Base-by-base conservation (phyloP, 2,329 filamentous ascomycete species). In the Coleophoma crateriformis region DNA sequence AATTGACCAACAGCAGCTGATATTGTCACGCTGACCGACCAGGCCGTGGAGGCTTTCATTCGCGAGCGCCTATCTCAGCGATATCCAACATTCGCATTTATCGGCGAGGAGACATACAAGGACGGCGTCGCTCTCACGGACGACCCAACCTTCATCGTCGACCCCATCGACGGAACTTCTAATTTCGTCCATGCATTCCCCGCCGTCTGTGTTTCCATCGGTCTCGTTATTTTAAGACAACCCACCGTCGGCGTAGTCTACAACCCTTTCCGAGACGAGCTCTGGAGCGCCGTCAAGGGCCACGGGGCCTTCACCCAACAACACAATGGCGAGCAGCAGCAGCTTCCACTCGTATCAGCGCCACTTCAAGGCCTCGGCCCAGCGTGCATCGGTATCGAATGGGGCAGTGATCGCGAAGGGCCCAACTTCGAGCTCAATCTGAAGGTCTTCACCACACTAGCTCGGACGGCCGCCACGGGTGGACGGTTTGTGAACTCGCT, bases 111-210 rank as follows among this genome's bases (percentile, higher is more conserved):
- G 68, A 88, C 85, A 22, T 85, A 88, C 71, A 73, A 82, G 54
- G 77, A 84, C 1, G 85, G 85, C 58, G 70, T 74, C 59, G 58
- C 48, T 34, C 71, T 90, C 45, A 82, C 79, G 1, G 65, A 74
- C 33, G 75, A 75, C 15, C 86, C 87, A 1, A 90, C 87, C 35
- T 90, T 90, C 68, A 77, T 90, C 61, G 83, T 87, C 54, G 87
- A 90, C 64, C 87, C 87, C 40, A 90, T 90, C 60, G 87, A 90
- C 69, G 87, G 85, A 63, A 89, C 80, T 6, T 88, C 84, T 45
- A 90, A 90, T 75, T 89, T 90, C 62, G 78, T 90, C 49, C 87
- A 90, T 69, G 78, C 76, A 17, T 84, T 88, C 68, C 84, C 84
- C 7, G 77, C 81, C 61, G 84, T 87, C 51, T 87, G 82, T 70